Conservation (phyloP, 495 filamentous ascomycete genomes). For the Staphylotrichum tortipilum region DNA sequence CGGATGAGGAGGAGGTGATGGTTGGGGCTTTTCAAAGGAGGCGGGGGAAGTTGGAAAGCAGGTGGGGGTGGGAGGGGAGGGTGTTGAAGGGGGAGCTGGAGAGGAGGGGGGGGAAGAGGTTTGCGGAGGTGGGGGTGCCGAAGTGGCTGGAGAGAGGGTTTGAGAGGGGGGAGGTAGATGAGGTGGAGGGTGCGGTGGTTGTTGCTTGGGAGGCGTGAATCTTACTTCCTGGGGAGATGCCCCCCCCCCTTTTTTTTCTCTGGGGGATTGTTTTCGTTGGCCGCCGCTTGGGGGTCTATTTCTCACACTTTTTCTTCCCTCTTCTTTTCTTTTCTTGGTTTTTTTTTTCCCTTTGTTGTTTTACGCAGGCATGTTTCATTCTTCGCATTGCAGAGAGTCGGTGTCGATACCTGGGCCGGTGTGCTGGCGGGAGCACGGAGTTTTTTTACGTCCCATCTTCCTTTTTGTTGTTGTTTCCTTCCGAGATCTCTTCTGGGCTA, state of each 20-base stretch:
- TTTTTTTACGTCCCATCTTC: too few species aligned
- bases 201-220: too few species aligned
- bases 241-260: too few species aligned
- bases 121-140: slow-evolving; percentile 40
- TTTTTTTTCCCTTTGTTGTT: not conserved
- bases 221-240: too few species aligned
- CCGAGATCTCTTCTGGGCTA: too few species aligned
- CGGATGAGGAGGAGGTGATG: slow-evolving; percentile 45
- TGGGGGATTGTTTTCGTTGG: too few species aligned
- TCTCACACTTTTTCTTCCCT: not conserved
- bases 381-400: not conserved
- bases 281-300: too few species aligned
- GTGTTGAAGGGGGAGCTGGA: slow-evolving; percentile 55
- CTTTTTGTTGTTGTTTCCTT: too few species aligned
- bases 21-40: slow-evolving; percentile 41
- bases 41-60: slow-evolving; percentile 39
- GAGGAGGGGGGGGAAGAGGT: slow-evolving; percentile 37
- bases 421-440: not conserved
- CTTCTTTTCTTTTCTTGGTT: not conserved
- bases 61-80: slow-evolving; percentile 59
- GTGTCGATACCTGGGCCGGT: not conserved
- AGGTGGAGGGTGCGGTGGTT: not conserved
- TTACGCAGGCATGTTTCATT: not conserved
- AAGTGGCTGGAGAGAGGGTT: too few species aligned
- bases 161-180: not conserved